phyloP scores from a whole-genome alignment of 352 stramenopile genomes.

The Elongisporangium prolatum region DNA sequence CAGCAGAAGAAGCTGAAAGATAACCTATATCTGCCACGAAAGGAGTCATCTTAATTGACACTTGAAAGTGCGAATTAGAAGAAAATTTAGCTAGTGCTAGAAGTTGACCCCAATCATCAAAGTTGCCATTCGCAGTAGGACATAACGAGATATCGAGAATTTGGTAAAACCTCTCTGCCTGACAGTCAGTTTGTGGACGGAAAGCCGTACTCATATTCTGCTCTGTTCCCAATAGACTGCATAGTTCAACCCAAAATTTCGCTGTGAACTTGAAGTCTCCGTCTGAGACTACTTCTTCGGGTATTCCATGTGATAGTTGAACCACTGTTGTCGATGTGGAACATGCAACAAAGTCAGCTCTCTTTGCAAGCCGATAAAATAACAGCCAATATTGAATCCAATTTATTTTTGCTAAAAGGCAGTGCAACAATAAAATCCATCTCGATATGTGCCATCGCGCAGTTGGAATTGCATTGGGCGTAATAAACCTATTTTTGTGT shows the following conservation, averaged over 20 bases:
- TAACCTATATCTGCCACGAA: slow-evolving; percentile 14
- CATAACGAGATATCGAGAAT: slow-evolving; percentile 10
- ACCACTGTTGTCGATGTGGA: slow-evolving; percentile 5
- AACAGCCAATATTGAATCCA: slow-evolving; percentile 10
- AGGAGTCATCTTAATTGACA: slow-evolving; percentile 9
- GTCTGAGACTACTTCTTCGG: slow-evolving; percentile 8
- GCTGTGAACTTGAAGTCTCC: slow-evolving; percentile 13
- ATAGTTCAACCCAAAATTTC: slow-evolving; percentile 9
- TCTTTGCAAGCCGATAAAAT: slow-evolving; percentile 7
- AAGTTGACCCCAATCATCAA: slow-evolving; percentile 8
- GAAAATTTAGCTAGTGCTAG: slow-evolving; percentile 9
- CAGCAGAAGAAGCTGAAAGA: slow-evolving; percentile 1
- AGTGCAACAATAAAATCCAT: slow-evolving; percentile 11
- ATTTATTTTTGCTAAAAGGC: not conserved
- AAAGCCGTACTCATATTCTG: slow-evolving; percentile 11
- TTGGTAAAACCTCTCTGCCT: slow-evolving; percentile 12
- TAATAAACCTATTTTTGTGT: slow-evolving; percentile 3
- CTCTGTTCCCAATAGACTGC: slow-evolving; percentile 3
- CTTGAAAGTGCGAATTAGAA: slow-evolving; percentile 9
- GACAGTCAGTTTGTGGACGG: slow-evolving; percentile 9
- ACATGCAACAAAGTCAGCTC: slow-evolving; percentile 9
- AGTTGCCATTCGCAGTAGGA: slow-evolving; percentile 3
- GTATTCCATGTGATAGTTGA: slow-evolving; percentile 7
- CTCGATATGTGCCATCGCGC: slow-evolving; percentile 6
- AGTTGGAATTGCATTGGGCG: not conserved